Evolutionary conservation across 805 yeast genomes (phyloP).

Genomic region (Pichia deserticola): DNA sequence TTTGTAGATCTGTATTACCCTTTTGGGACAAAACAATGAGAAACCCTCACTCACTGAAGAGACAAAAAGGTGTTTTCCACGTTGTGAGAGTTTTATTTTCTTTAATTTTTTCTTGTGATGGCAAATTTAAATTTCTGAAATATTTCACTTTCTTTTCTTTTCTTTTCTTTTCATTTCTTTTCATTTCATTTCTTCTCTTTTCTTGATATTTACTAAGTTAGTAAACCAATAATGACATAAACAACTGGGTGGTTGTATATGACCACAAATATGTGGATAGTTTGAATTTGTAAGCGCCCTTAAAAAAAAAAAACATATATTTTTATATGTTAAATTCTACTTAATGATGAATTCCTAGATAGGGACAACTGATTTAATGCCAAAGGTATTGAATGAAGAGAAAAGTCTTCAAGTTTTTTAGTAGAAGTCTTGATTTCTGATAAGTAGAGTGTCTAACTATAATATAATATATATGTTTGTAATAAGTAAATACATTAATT

Average conservation of each 20-base stretch:
- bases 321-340: constrained; percentile 13
- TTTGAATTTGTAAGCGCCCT: no score
- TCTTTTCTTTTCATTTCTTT: no score
- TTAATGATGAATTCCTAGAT: constrained; percentile 43
- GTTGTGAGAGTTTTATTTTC: not conserved
- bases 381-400: constrained; percentile 5
- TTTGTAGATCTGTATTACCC: constrained; percentile 4
- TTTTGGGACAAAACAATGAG: constrained; percentile 5
- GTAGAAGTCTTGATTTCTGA: constrained; percentile 13
- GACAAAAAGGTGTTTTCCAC: no score
- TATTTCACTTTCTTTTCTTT: not conserved
- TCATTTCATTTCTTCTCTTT: not conserved
- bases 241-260: not conserved
- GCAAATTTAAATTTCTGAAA: no score
- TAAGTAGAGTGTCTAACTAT: not conserved
- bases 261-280: not conserved
- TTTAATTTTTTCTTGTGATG: not conserved
- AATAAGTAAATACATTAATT: no score
- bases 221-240: no score
- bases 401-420: constrained; percentile 11
- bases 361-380: constrained; percentile 24
- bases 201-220: no score
- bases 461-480: no score
- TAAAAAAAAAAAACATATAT: constrained; percentile 17
- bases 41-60: not conserved